Evolutionary conservation across 1,284 basidiomycete genomes (phyloP), one percentile per base, ranked within the genome.

Genomic region (Sporisorium reilianum): DNA sequence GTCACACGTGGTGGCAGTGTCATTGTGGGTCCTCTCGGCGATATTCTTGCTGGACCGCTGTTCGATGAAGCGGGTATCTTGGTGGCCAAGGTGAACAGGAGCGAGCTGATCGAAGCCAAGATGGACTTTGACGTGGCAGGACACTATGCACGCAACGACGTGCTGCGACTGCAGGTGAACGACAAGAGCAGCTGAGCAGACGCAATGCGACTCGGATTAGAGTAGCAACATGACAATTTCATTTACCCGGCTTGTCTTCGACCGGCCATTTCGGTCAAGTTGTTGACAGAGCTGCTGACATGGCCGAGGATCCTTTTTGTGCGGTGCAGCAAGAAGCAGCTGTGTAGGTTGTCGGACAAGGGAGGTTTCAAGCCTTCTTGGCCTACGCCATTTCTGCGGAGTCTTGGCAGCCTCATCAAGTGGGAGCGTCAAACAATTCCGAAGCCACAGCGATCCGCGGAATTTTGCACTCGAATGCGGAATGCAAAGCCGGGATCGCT

Each of bases 111-210:
- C 5, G 86, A 90, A 50, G 90, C 90, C 28, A 91, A 91, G 84
- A 90, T 91, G 77, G 91, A 92, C 81, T 85, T 92, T 60, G 91
- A 92, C 80, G 87, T 88, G 3, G 87, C 88, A 0, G 91, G 91
- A 18, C 90, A 91, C 84, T 92, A 92, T 83, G 87, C 90, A 1
- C 83, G 91, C 63, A 87, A 88, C 40, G 90, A 91, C 44, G 67
- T 86, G 23, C 63, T 86, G 55, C 57, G 69, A 14, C 48, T 75
- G 30, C 51, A 34, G 32, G 68, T 78, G 49, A 66, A 67, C 30
- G 60, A 68, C 38, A 8, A 26, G 25, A 44, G 40, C 34, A 58
- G 11, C 32, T 59, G 18, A 34, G 5, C 6, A 8, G 16, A 18
- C 8, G 23, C 16, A 26, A 14, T 0, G n/a, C n/a, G n/a, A n/a